Conservation (phyloP, 202 grass and related monocot species). For the Panicum virgatum region DNA sequence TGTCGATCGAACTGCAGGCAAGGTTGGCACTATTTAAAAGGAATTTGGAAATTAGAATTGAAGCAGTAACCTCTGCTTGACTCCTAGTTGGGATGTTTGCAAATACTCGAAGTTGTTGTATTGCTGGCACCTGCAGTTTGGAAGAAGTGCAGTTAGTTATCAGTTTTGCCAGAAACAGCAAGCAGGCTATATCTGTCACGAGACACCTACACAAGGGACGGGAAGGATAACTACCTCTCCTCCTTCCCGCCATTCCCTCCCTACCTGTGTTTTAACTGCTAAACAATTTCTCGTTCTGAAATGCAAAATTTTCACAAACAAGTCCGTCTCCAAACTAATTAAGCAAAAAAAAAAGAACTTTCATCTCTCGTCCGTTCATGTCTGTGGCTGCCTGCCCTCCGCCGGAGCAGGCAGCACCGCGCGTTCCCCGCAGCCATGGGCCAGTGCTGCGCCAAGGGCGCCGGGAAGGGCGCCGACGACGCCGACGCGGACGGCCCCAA, state of each 20-base stretch:
- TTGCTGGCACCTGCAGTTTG: background rate
- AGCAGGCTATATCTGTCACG: conserved; percentile 5
- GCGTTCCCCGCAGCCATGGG: conserved; percentile 54
- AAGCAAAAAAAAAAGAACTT: conserved; percentile 2
- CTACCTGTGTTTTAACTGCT: conserved; percentile 34
- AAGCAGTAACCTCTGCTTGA: background rate
- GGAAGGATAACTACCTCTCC: background rate
- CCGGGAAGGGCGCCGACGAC: conserved; percentile 3
- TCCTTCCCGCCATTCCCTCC: conserved; percentile 55
- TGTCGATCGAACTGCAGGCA: background rate
- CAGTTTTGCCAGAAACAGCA: background rate
- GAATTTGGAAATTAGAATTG: no score
- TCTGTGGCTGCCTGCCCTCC: conserved; percentile 43
- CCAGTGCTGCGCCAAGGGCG: conserved; percentile 66
- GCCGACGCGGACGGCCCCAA: conserved; percentile 1
- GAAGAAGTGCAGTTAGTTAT: background rate
- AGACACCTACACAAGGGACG: background rate
- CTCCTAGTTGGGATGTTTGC: background rate
- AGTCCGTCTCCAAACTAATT: background rate
- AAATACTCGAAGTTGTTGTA: background rate
- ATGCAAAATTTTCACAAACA: background rate
- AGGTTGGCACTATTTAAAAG: background rate
- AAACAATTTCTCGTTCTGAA: background rate
- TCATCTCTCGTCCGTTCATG: conserved; percentile 26
- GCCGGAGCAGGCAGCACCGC: conserved; percentile 33